Conservation (phyloP, 2,329 filamentous ascomycete species). For the Pseudocercospora macadamiae region DNA sequence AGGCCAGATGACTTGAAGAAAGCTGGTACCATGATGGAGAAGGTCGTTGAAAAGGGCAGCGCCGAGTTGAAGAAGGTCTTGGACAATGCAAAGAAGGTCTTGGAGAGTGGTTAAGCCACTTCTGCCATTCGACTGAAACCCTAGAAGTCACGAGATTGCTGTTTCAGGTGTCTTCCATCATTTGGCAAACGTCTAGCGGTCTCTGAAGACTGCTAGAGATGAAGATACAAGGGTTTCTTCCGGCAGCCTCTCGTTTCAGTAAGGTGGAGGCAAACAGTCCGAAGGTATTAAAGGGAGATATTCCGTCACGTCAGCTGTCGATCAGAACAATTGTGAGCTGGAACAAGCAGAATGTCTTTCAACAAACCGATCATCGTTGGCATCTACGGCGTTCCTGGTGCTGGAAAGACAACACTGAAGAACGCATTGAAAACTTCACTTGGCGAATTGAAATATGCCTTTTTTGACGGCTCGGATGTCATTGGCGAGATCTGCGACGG, state of each 20-base stretch:
- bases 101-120: slow-evolving; percentile 42
- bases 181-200: too few relatives aligned
- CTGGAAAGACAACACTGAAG: slow-evolving; percentile 55
- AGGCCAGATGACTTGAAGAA: slow-evolving; percentile 55
- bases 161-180: too few relatives aligned
- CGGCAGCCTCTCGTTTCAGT: too few relatives aligned
- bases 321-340: not conserved
- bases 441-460: slow-evolving; percentile 43
- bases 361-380: slow-evolving; percentile 48
- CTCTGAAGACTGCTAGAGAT: too few relatives aligned
- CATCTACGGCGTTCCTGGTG: slow-evolving; percentile 59
- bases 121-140: too few relatives aligned
- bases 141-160: too few relatives aligned
- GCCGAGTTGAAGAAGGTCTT: slow-evolving; percentile 54
- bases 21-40: slow-evolving; percentile 53
- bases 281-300: too few relatives aligned
- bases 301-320: too few relatives aligned
- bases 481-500: slow-evolving; percentile 50
- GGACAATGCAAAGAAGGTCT: slow-evolving; percentile 52
- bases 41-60: slow-evolving; percentile 53
- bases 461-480: slow-evolving; percentile 58
- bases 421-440: slow-evolving; percentile 44
- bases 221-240: too few relatives aligned
- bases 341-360: slow-evolving; percentile 4
- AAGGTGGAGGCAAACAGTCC: too few relatives aligned